phyloP scores from a whole-genome alignment of 176 grass and related monocot species.

The Oryza nivara region DNA sequence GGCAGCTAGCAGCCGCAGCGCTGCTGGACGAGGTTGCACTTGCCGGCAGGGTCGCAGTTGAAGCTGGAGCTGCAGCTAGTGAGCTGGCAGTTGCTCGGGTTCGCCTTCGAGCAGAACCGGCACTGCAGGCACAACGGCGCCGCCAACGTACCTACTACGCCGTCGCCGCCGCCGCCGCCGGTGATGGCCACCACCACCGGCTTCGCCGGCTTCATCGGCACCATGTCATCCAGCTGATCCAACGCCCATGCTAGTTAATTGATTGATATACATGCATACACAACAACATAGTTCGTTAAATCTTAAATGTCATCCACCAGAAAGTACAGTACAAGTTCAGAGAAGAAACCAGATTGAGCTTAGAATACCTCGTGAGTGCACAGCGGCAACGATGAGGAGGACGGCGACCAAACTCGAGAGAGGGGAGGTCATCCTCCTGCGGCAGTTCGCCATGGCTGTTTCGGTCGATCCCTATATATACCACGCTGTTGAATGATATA shows the following conservation, averaged over 20 bases:
- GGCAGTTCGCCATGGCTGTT: too few species aligned
- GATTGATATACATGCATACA: too few species aligned
- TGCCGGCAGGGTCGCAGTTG: conserved; percentile 20
- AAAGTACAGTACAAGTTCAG: too few species aligned
- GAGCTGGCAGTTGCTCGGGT: not conserved
- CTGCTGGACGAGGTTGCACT: not conserved
- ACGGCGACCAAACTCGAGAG: not conserved
- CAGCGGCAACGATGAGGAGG: not conserved
- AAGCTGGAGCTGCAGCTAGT: conserved; percentile 29
- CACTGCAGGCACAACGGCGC: conserved; percentile 11
- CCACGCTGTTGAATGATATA: too few species aligned
- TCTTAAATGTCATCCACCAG: too few species aligned
- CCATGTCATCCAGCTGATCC: not conserved
- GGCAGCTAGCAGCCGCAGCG: not conserved
- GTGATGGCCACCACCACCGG: not conserved
- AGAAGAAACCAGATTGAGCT: too few species aligned
- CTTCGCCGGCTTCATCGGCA: not conserved
- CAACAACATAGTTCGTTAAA: too few species aligned
- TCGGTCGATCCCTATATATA: too few species aligned
- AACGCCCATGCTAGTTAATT: too few species aligned
- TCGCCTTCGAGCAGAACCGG: conserved; percentile 7
- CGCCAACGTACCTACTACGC: not conserved
- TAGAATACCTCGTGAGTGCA: not conserved
- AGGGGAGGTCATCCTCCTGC: too few species aligned
- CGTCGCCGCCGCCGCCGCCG: too few species aligned